phyloP scores from a whole-genome alignment of 176 grass and related monocot genomes.

The Cocos nucifera region DNA sequence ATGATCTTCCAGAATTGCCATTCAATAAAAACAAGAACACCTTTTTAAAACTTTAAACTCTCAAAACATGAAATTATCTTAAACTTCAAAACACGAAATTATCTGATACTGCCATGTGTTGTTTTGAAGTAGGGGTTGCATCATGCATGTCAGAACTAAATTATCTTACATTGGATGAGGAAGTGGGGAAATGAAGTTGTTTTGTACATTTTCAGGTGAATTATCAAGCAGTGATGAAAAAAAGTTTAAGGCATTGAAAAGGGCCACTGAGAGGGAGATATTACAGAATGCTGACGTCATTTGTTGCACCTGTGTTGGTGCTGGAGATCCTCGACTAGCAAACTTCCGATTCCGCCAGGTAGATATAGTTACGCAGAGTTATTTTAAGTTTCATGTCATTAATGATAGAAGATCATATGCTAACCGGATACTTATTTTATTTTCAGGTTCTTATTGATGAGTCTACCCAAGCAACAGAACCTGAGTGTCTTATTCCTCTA shows the following conservation, averaged over 20 bases:
- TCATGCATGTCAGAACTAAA: too few relatives aligned
- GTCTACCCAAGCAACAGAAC: conserved; percentile 91
- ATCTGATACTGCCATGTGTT: too few relatives aligned
- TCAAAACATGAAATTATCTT: too few relatives aligned
- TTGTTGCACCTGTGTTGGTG: conserved; percentile 99
- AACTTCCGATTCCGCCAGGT: conserved; percentile 98
- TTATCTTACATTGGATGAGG: too few relatives aligned
- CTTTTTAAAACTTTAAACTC: too few relatives aligned
- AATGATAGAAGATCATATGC: too few relatives aligned
- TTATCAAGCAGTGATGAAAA: conserved; percentile 98
- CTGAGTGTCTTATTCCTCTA: conserved; percentile 93
- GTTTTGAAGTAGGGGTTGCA: too few relatives aligned
- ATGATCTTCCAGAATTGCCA: too few relatives aligned
- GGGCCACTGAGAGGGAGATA: conserved; percentile 98
- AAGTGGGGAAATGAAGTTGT: too few relatives aligned
- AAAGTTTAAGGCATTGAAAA: conserved; percentile 96
- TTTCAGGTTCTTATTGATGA: conserved; percentile 97
- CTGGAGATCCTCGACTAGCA: conserved; percentile 87
- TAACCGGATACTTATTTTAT: background rate
- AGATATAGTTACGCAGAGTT: background rate
- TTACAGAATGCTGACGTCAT: conserved; percentile 99
- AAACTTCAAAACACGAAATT: too few relatives aligned
- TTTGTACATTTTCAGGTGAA: conserved; percentile 39
- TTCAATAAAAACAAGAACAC: too few relatives aligned
- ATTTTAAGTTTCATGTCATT: too few relatives aligned